These are phyloP conservation scores for Phoenix roebelenii DNA, from an alignment of 176 grass and related monocot genomes.

Conservation along the genomic window DNA sequence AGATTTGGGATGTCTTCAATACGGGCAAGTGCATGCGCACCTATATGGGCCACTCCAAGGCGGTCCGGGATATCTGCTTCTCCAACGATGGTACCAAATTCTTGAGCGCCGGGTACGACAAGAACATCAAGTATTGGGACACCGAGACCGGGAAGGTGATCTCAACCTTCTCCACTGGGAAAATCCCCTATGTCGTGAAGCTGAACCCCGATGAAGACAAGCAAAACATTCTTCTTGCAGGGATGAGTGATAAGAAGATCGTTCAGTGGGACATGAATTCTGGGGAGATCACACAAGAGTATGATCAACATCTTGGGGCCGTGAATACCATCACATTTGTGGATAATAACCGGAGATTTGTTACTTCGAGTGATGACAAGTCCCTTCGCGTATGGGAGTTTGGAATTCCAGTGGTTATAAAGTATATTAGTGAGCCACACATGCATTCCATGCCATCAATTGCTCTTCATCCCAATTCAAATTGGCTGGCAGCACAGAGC, in stretches of 20 bases:
- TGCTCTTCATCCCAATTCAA: conserved; percentile 76
- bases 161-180: conserved; percentile 94
- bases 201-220: conserved; percentile 98
- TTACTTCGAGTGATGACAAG: conserved; percentile 95
- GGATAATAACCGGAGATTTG: conserved; percentile 96
- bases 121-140: conserved; percentile 98
- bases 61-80: conserved; percentile 86
- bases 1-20: conserved; percentile 92
- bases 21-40: conserved; percentile 84
- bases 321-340: conserved; percentile 99
- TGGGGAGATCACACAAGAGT: conserved; percentile 91
- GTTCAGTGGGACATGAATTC: conserved; percentile 99
- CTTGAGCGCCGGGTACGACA: conserved; percentile 91
- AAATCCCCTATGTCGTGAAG: conserved; percentile 88
- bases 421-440: conserved; percentile 96
- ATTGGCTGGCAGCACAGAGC: conserved; percentile 93
- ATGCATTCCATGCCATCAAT: conserved; percentile 99
- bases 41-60: conserved; percentile 98
- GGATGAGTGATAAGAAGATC: conserved; percentile 99
- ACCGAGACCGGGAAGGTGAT: conserved; percentile 95
- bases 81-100: conserved; percentile 90
- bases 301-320: conserved; percentile 87
- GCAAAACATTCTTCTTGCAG: conserved; percentile 93
- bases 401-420: conserved; percentile 96
- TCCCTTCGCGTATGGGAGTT: conserved; percentile 95